Base-by-base conservation (phyloP, 2,329 filamentous ascomycete species). In the Colletotrichum neosansevieriae region DNA sequence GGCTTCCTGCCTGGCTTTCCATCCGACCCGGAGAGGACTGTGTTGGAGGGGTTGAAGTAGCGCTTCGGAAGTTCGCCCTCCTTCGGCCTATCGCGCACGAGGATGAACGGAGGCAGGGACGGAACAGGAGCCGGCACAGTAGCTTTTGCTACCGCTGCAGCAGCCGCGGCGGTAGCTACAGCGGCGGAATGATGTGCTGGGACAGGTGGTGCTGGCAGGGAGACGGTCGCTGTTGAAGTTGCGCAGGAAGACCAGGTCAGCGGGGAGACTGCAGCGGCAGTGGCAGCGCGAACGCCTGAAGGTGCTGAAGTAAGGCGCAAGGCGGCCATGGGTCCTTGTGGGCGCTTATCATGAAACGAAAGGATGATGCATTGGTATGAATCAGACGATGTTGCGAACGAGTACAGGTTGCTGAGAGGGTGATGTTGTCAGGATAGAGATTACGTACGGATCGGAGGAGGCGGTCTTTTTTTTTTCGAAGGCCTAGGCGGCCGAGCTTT, bases 1-100 rank as follows among this genome's bases (percentile, higher is more conserved):
- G 79, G 79, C 63, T 82, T 78, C 71, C 79, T 76, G 29, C 74
- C 71, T 6, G 64, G 45, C 38, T 42, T 54, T 34, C 53, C 54
- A 21, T 61, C 58, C 7, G 34, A 62, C 53, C 34, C 42, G 34
- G 61, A 65, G 21, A 62, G 49, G 42, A 32, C 24, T 3, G 58
- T 47, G 21, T 71, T 49, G 15, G 67, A 71, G 12, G 63, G 70
- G 36, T 63, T 53, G 60, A 71, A 71, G 64, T 71, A 71, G 17
- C 58, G 63, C 32, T 69, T 63, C 44, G 57, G 50, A 29, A 42
- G 34, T 40, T 67, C 60, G 15, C n/a, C 6, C 12, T 50, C 19
- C 51, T 36, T 62, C 47, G 56, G 12, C 15, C 42, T 21, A 13
- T 45, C 29, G 32, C 58, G 67, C 57, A 51, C 32, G 32, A 67